Conservation (phyloP, 108 stramenopile species). For the Cyclotella choctawhatcheeana region DNA sequence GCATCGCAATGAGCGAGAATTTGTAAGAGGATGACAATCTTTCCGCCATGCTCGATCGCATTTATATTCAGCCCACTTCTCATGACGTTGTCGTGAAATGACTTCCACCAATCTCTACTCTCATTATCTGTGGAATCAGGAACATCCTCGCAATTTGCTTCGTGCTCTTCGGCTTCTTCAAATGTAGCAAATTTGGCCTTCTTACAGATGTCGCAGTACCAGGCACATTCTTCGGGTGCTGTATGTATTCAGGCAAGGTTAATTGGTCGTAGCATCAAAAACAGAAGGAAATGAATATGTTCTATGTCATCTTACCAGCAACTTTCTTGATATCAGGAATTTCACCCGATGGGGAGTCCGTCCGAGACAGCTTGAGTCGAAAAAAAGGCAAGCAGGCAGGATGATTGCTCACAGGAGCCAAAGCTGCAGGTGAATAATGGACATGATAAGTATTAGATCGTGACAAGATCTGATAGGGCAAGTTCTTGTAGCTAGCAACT, state of each 20-base stretch:
- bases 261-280: no score
- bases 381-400: conserved; percentile 48
- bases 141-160: conserved; percentile 30
- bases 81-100: conserved; percentile 39
- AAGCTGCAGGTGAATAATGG: no score
- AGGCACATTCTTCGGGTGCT: conserved; percentile 42
- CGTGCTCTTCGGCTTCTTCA: conserved; percentile 50
- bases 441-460: no score
- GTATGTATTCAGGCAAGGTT: no score
- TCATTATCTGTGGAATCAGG: conserved; percentile 2
- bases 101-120: conserved; percentile 59
- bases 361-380: background rate
- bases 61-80: conserved; percentile 51
- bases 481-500: no score
- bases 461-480: no score
- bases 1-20: conserved; percentile 59
- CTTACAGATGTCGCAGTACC: conserved; percentile 49
- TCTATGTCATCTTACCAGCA: no score
- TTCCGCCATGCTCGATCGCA: conserved; percentile 56
- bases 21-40: conserved; percentile 70
- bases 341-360: background rate
- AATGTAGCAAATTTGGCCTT: conserved; percentile 38
- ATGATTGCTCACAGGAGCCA: conserved; percentile 70
- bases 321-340: conserved; percentile 5
- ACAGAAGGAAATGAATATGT: no score